Evolutionary conservation across 1,139 yeast species (phyloP).

Genomic region (Hanseniaspora sp.): DNA sequence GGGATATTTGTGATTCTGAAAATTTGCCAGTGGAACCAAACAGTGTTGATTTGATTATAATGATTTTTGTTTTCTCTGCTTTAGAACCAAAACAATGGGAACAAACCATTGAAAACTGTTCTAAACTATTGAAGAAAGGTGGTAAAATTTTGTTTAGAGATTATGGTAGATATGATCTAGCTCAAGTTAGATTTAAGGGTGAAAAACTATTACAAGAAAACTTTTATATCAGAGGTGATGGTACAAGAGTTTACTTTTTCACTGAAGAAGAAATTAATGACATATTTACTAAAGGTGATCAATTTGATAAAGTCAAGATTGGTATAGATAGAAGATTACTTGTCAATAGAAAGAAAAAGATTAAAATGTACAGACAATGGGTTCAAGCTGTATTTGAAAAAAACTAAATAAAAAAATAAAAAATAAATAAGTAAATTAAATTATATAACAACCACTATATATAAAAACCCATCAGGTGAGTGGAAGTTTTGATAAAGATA

Average conservation of each 20-base stretch:
- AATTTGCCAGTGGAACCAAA: conserved; percentile 72
- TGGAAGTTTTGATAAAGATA: conserved; percentile 46
- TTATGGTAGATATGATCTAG: conserved; percentile 90
- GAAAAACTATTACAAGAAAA: conserved; percentile 80
- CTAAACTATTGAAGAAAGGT: conserved; percentile 75
- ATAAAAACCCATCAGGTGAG: conserved; percentile 69
- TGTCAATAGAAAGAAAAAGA: conserved; percentile 80
- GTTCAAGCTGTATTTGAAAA: conserved; percentile 72
- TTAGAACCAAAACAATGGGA: conserved; percentile 86
- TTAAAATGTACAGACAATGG: conserved; percentile 97
- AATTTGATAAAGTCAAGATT: conserved; percentile 56
- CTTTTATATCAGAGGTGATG: conserved; percentile 94
- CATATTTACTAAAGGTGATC: conserved; percentile 51
- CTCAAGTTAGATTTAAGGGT: conserved; percentile 88
- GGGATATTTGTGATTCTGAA: conserved; percentile 81
- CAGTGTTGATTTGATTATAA: conserved; percentile 79
- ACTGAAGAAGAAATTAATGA: conserved; percentile 80
- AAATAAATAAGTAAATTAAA: not conserved
- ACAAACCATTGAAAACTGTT: conserved; percentile 60
- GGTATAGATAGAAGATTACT: conserved; percentile 84
- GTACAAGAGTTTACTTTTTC: conserved; percentile 92
- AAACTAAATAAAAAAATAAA: not conserved
- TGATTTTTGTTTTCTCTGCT: conserved; percentile 91
- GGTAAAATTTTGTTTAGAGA: conserved; percentile 85
- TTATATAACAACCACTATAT: conserved; percentile 32